Evolutionary conservation across 768 basidiomycete genomes (phyloP), one percentile per base, ranked within the genome.

Genomic region (Suillus placidus): DNA sequence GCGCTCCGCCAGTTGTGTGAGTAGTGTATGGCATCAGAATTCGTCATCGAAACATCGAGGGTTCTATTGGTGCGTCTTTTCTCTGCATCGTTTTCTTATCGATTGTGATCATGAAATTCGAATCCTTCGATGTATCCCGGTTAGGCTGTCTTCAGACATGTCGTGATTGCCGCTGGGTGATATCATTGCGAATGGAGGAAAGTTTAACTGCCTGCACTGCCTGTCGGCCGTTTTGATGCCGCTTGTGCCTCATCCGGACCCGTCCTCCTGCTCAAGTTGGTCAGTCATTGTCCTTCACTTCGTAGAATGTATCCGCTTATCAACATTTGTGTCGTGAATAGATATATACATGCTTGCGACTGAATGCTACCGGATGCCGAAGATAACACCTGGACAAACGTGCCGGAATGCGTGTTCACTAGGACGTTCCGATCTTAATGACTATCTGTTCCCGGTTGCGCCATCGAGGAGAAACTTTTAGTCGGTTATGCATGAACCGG

Each of bases 1-100:
- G 37, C 37, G 37, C 57, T 34, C 12, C 23, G 14, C 16, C 57
- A 26, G 40, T 40, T 42, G 40, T 30, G 38, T 13, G 58, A 32
- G 58, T 18, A 18, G 12, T n/a, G 18, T 12, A 26, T 20, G 18
- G 30, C 40, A 60, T 42, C 58, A 60, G 58, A 60, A 60, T 30
- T 12, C 18, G 2, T 38, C 23, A 60, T 60, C 57, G 20, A 32
- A 60, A 20, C 10, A 42, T 20, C 56, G 34, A 20, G 16, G 10
- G 26, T 42, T 42, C 42, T 32, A 42, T 7, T 18, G 38, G 58
- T 60, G 58, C 30, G 58, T 60, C 58, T 30, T 30, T 60, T 60
- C 26, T 58, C 26, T 40, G 14, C 10, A 60, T 18, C 9, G 5
- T 16, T 38, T 38, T 40, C 37, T 26, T 60, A 30, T 42, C 38